These are phyloP conservation scores for Oryza meyeriana DNA, from an alignment of 176 grass and related monocot species.

Conservation along the genomic window DNA sequence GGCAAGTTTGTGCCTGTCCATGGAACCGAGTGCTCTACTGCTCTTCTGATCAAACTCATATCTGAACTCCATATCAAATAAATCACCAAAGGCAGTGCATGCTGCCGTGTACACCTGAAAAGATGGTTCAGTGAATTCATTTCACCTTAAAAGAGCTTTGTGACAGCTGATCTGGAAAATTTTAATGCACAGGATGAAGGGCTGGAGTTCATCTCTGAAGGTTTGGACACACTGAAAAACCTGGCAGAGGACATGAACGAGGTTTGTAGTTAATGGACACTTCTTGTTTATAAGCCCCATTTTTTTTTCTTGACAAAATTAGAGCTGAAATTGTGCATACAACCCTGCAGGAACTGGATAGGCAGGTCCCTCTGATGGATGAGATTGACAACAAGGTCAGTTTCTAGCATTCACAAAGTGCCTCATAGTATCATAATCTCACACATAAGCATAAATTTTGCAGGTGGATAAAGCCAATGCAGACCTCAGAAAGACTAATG, in stretches of 20 bases:
- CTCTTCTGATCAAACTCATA: neutral
- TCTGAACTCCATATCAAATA: neutral
- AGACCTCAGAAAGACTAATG: constrained; percentile 87
- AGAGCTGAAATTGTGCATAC: neutral
- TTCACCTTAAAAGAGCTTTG: neutral
- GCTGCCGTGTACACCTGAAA: neutral
- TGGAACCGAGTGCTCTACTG: neutral
- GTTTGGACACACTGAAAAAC: constrained; percentile 75
- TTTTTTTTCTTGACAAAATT: neutral
- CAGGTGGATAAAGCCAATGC: constrained; percentile 72
- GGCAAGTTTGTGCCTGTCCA: constrained; percentile 27
- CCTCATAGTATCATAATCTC: neutral
- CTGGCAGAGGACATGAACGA: constrained; percentile 87
- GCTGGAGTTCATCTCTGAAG: constrained; percentile 82
- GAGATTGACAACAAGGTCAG: constrained; percentile 85
- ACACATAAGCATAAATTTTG: neutral
- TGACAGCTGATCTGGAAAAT: neutral
- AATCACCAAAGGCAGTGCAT: neutral
- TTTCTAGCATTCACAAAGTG: neutral
- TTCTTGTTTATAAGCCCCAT: neutral
- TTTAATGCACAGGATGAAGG: constrained; percentile 58
- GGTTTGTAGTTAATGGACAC: constrained; percentile 27
- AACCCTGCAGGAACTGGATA: constrained; percentile 74
- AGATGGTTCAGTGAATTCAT: neutral
- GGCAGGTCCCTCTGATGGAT: constrained; percentile 80